A percentile compares a stretch with the other conserved stretches of the same genome.
These are phyloP conservation scores for Backusella circina DNA, from an alignment of 192 early-diverging fungal genomes.

Conservation along the genomic window DNA sequence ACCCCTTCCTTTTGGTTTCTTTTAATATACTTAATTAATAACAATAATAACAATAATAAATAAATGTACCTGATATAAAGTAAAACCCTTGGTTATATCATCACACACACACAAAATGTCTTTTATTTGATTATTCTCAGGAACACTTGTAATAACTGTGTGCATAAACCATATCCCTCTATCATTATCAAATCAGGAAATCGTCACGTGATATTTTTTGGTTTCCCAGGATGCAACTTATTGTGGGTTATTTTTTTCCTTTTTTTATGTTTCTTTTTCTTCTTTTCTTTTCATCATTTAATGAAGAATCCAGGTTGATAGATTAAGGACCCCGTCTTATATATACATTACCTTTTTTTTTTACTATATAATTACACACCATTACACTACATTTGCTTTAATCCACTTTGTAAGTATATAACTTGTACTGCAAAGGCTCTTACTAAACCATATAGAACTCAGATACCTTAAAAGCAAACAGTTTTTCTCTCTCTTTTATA, in stretches of 20 bases:
- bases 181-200: too few relatives aligned
- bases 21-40: not conserved
- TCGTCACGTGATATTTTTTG: not conserved
- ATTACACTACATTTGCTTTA: not conserved
- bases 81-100: not conserved
- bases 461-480: too few relatives aligned
- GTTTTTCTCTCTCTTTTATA: too few relatives aligned
- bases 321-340: not conserved
- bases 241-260: not conserved
- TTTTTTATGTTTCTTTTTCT: not conserved
- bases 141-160: not conserved
- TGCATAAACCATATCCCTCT: too few relatives aligned
- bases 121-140: not conserved
- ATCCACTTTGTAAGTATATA: not conserved
- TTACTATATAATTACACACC: not conserved
- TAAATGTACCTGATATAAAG: not conserved
- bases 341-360: not conserved
- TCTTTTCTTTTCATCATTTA: not conserved
- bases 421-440: not conserved
- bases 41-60: not conserved
- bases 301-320: slow-evolving; percentile 13
- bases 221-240: not conserved
- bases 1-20: not conserved
- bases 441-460: too few relatives aligned
- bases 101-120: not conserved